These are phyloP conservation scores for Miamiensis avidus DNA, from an alignment of 169 alveolate genomes.

Conservation along the genomic window DNA sequence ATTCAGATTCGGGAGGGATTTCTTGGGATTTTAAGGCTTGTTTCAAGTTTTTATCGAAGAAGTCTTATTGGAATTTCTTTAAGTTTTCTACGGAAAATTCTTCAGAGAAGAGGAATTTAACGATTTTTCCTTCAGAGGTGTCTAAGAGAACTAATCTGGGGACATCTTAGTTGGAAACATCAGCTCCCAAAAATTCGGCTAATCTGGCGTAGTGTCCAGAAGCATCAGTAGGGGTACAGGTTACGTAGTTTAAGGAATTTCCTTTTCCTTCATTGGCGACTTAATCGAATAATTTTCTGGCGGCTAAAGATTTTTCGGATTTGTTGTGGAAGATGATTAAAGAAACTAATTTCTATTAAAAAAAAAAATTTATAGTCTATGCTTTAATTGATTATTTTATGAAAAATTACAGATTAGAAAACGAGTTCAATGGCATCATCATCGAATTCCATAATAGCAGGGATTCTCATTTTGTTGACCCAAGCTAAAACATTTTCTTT, in stretches of 20 bases:
- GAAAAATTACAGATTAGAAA: conserved; percentile 49
- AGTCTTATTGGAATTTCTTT: conserved; percentile 75
- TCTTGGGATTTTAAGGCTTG: conserved; percentile 89
- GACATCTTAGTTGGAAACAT: conserved; percentile 32
- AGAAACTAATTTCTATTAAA: conserved; percentile 28
- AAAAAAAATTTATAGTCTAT: no score
- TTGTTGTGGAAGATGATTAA: conserved; percentile 61
- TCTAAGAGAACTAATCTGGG: conserved; percentile 69
- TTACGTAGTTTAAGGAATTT: conserved; percentile 45
- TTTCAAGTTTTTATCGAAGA: conserved; percentile 78
- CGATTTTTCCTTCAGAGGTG: conserved; percentile 49
- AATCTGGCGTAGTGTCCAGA: conserved; percentile 65
- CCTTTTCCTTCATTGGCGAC: conserved; percentile 57
- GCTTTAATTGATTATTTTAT: no score
- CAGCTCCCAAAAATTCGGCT: conserved; percentile 73
- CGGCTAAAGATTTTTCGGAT: conserved; percentile 48
- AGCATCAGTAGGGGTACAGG: conserved; percentile 38
- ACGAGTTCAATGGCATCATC: conserved; percentile 69
- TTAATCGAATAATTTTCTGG: conserved; percentile 45
- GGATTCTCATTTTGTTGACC: conserved; percentile 49
- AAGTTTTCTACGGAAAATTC: conserved; percentile 53
- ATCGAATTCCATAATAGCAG: conserved; percentile 59
- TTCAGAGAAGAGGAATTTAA: conserved; percentile 51
- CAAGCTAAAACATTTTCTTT: conserved; percentile 8
- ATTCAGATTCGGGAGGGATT: conserved; percentile 84